These are phyloP conservation scores for Nasturtium officinale DNA, from an alignment of 345 rosid genomes.

Conservation along the genomic window DNA sequence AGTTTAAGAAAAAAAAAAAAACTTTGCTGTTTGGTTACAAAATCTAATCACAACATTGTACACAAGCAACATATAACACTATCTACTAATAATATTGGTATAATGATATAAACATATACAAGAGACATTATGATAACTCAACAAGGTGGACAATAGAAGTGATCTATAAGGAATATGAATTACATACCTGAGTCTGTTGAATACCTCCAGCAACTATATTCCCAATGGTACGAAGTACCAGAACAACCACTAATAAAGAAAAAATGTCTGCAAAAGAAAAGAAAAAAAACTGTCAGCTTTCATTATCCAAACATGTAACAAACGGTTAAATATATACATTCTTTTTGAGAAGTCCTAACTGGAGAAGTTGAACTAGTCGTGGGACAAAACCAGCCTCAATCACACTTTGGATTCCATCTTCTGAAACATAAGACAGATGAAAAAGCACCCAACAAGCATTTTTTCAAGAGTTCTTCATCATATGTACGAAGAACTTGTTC, in stretches of 20 bases:
- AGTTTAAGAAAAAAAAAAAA: background rate
- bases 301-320: constrained; percentile 1
- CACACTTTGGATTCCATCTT: background rate
- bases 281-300: background rate
- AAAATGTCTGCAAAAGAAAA: background rate
- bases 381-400: background rate
- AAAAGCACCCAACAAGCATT: background rate
- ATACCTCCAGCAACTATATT: background rate
- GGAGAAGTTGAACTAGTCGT: background rate
- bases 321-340: background rate
- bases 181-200: background rate
- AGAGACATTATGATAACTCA: background rate
- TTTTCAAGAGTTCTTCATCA: background rate
- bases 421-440: background rate
- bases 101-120: too few species aligned
- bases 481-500: background rate
- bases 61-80: too few species aligned
- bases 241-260: background rate
- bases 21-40: background rate
- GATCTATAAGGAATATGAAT: background rate
- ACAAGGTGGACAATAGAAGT: background rate
- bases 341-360: background rate
- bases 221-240: background rate
- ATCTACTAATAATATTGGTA: too few species aligned
- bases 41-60: too few species aligned